phyloP scores from a whole-genome alignment of 192 early-diverging fungal species.

The Coemansia guatemalensis region DNA sequence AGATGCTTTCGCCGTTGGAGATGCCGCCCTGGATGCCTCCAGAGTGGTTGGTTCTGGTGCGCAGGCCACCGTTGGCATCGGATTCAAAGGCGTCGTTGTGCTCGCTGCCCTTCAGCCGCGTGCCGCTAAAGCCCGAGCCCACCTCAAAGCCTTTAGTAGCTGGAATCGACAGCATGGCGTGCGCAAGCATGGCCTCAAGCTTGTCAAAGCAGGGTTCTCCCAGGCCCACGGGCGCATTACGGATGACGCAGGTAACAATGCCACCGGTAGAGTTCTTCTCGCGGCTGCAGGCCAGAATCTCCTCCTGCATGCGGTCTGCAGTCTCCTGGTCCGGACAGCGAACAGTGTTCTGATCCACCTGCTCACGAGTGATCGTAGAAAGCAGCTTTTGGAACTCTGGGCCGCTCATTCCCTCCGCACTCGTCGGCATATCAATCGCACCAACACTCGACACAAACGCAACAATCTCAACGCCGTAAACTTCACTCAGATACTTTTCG shows the following conservation, averaged over 20 bases:
- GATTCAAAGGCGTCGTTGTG: constrained; percentile 92
- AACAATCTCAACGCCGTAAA: constrained; percentile 85
- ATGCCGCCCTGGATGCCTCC: constrained; percentile 99
- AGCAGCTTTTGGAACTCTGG: constrained; percentile 65
- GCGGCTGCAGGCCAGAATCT: constrained; percentile 77
- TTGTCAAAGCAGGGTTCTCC: constrained; percentile 99
- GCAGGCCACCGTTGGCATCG: constrained; percentile 62
- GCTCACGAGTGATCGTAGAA: constrained; percentile 64
- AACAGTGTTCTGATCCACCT: constrained; percentile 82
- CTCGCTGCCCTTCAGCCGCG: constrained; percentile 78
- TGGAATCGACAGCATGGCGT: constrained; percentile 98
- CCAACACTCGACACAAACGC: constrained; percentile 94
- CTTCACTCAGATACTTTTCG: constrained; percentile 90
- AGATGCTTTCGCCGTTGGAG: constrained; percentile 92
- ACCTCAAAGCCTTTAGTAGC: constrained; percentile 99
- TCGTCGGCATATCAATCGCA: constrained; percentile 69
- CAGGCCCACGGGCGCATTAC: constrained; percentile 86
- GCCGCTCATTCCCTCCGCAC: constrained; percentile 29
- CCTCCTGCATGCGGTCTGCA: constrained; percentile 79
- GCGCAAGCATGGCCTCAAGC: constrained; percentile 91
- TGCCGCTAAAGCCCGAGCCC: constrained; percentile 89
- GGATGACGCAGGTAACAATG: constrained; percentile 92
- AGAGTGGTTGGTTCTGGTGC: constrained; percentile 91
- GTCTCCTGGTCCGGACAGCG: constrained; percentile 82
- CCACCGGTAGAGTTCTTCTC: constrained; percentile 94